These are phyloP conservation scores for Pseudonitzschia pungens DNA, from an alignment of 108 stramenopile genomes.

Conservation along the genomic window DNA sequence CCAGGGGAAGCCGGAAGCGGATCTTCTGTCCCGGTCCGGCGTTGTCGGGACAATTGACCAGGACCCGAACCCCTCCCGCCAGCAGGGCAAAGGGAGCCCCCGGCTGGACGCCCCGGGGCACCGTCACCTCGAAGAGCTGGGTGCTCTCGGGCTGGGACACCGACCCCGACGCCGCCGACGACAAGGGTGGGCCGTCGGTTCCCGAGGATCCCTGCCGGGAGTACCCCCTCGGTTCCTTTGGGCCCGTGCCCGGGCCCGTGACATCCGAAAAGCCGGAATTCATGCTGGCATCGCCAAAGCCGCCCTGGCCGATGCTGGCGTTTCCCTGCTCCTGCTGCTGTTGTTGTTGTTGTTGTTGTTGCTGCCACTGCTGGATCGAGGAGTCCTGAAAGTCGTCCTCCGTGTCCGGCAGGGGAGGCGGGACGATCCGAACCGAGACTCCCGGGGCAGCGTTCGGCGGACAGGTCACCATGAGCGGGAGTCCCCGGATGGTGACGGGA, in stretches of 20 bases:
- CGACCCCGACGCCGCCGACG: no score
- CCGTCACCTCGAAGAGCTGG: slow-evolving; percentile 88
- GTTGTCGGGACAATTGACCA: slow-evolving; percentile 90
- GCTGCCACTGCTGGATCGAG: background rate
- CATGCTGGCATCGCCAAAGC: background rate
- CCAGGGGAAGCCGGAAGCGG: slow-evolving; percentile 85
- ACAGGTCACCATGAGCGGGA: slow-evolving; percentile 83
- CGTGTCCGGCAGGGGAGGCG: slow-evolving; percentile 42
- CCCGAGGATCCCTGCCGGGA: slow-evolving; percentile 40
- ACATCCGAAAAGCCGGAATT: no score
- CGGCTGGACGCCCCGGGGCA: slow-evolving; percentile 80
- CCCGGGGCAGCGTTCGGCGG: slow-evolving; percentile 76
- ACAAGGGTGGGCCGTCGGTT: no score
- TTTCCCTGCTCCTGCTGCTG: background rate
- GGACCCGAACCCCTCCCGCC: slow-evolving; percentile 87
- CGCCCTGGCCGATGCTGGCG: no score
- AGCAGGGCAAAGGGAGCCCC: slow-evolving; percentile 86
- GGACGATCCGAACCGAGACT: slow-evolving; percentile 79
- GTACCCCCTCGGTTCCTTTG: background rate
- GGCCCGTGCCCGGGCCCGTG: no score
- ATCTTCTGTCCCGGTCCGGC: slow-evolving; percentile 86
- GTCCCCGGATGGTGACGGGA: slow-evolving; percentile 76
- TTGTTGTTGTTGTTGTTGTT: background rate
- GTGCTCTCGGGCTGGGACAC: slow-evolving; percentile 27
- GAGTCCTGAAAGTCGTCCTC: slow-evolving; percentile 24